Conservation (phyloP, 495 filamentous ascomycete species). For the Clohesyomyces aquaticus region DNA sequence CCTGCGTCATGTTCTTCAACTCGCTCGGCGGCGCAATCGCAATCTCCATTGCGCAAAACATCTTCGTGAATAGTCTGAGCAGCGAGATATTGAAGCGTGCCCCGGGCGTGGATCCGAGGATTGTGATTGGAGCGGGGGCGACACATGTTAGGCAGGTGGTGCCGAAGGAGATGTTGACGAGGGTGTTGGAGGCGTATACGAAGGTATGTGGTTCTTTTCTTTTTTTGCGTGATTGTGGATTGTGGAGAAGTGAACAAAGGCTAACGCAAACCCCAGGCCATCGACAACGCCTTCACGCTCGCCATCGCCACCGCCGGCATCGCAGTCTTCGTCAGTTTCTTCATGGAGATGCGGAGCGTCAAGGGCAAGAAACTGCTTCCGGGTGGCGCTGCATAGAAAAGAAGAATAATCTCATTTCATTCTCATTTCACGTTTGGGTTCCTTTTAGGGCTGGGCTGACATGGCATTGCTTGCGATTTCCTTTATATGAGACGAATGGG, state of each 20-base stretch:
- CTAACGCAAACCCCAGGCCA: no score
- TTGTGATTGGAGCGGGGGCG: constrained; percentile 44
- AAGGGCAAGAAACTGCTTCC: constrained; percentile 45
- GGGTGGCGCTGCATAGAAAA: constrained; percentile 28
- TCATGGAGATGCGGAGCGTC: constrained; percentile 48
- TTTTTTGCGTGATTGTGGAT: no score
- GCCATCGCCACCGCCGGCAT: constrained; percentile 39
- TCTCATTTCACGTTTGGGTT: no score
- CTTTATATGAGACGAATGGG: no score
- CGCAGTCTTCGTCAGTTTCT: constrained; percentile 40
- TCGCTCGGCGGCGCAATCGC: constrained; percentile 46
- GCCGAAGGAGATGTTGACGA: constrained; percentile 33
- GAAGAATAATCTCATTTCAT: no score
- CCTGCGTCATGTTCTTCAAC: constrained; percentile 48
- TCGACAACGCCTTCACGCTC: constrained; percentile 43
- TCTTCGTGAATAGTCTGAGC: constrained; percentile 45
- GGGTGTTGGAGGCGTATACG: constrained; percentile 45
- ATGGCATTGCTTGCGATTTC: no score
- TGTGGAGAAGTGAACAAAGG: no score
- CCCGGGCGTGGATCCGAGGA: constrained; percentile 37
- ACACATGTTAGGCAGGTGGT: constrained; percentile 44
- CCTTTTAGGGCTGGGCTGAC: no score
- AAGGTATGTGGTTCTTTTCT: no score
- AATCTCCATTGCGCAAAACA: constrained; percentile 46
- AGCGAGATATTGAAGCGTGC: constrained; percentile 37